Evolutionary conservation across 2,329 filamentous ascomycete genomes (phyloP), one percentile per base, ranked within the genome.

Genomic region (Claviceps maximensis): DNA sequence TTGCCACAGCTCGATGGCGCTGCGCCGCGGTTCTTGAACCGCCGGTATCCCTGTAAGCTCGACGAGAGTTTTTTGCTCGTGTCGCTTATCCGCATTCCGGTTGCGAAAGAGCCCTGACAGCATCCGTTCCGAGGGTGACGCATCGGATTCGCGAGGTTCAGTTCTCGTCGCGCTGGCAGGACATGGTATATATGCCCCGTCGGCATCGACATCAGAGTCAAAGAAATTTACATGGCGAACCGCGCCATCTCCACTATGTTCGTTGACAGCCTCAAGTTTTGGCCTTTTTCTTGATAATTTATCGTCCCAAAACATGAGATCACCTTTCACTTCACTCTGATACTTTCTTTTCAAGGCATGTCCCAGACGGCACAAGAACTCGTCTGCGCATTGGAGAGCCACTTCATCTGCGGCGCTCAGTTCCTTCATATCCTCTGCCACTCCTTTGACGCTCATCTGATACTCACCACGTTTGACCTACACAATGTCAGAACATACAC

Each of bases 1-100:
- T 46, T 53, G 53, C 49, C 49, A 55, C 45, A 50, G 51, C 36
- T 53, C 51, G 1, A 54, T 53, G 38, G 53, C 53, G n/a, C 48
- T 48, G 10, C 45, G 41, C 27, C 44, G 19, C 13, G 33, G 29
- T 31, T 51, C 48, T 12, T 36, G 36, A 17, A 17, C 25, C 10
- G 21, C 10, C 10, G 27, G 12, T 15, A 25, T 44, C 21, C 41
- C 33, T 21, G 21, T 21, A 17, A 33, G 36, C 23, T 21, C 41
- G n/a, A 27, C 25, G 4, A 48, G 47, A 9, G 27, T 27, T 3
- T 40, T 21, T 21, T 38, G 25, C 8, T 8, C 44, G 19, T 29
- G 46, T 25, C 13, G 25, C 17, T 7, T 36, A 15, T 27, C 8
- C n/a, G 21, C 21, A 17, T 23, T 47, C 12, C 36, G 52, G 13